These are phyloP conservation scores for Mitragyna speciosa DNA, from an alignment of 257 asterid genomes.

Conservation along the genomic window DNA sequence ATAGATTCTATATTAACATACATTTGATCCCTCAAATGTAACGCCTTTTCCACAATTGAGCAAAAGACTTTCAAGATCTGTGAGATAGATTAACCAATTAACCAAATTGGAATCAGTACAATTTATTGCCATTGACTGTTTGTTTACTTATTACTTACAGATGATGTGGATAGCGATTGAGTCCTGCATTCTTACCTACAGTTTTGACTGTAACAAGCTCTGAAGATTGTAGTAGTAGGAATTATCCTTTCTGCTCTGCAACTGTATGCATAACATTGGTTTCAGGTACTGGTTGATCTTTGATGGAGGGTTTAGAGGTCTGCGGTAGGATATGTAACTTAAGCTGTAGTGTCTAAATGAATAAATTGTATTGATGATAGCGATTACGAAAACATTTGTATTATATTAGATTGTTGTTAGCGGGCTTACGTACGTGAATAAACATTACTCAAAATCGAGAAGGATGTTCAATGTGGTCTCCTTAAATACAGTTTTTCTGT, in stretches of 20 bases:
- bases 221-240: constrained; percentile 9
- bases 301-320: background rate
- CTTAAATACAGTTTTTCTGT: too few species aligned
- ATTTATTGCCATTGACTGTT: background rate
- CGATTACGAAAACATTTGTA: background rate
- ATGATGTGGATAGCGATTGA: constrained; percentile 60
- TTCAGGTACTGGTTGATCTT: background rate
- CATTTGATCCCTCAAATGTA: background rate
- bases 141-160: constrained; percentile 39
- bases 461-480: too few species aligned
- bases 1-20: background rate
- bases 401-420: background rate
- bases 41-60: background rate
- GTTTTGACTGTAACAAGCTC: background rate
- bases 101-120: background rate
- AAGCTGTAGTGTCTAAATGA: background rate
- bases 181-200: constrained; percentile 11
- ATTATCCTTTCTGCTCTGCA: background rate
- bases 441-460: too few species aligned
- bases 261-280: background rate
- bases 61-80: background rate
- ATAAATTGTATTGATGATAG: background rate
- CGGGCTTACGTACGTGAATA: background rate
- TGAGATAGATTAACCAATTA: background rate
- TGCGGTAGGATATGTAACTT: background rate